Evolutionary conservation across 108 stramenopile genomes (phyloP), one percentile per base, ranked within the genome.

Genomic region (Asterionellopsis glacialis): DNA sequence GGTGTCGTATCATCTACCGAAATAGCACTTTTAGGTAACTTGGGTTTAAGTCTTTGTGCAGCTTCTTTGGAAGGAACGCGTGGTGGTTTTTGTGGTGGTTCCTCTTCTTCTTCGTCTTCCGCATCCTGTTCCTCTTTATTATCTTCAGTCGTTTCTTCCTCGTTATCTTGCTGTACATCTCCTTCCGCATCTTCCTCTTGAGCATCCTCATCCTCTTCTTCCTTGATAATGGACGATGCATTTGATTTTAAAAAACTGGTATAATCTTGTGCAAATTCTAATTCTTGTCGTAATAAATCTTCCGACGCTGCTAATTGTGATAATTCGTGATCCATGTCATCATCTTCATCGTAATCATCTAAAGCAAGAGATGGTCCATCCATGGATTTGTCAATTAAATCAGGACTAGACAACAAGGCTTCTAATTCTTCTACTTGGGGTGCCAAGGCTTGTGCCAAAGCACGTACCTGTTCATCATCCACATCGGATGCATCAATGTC

Each of bases 311-410:
- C 63, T 21, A 57, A 27, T 57, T 56, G 12, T n/a, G 22, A 11
- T 16, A 74, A 26, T 55, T 75, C 73, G 9, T 53, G 49, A 44
- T 79, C 73, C 41, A 73, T 54, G 24, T 64, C 67, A 54, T 79
- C 78, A 59, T 79, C 74, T 51, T 72, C 70, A 26, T 65, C 70
- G 41, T 74, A 68, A 10, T 57, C 47, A 7, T 62, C 57, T 28
- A 44, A 47, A 26, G 57, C 70, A 33, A 59, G 41, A 12, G 52
- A 60, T 9, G n/a, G 26, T n/a, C 14, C 14, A 40, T 25, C 16
- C 27, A 41, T 16, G 14, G 28, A 57, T 3, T 39, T 40, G 28
- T 57, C 51, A 16, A 40, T 49, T 49, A 49, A 52, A 13, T 53
- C 61, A 3, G 74, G 52, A 43, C 58, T 68, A 26, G 51, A 54